A percentile compares a stretch with the other conserved stretches of the same genome.
Conservation (phyloP, 2,329 filamentous ascomycete species). For the Talaromyces sp. region DNA sequence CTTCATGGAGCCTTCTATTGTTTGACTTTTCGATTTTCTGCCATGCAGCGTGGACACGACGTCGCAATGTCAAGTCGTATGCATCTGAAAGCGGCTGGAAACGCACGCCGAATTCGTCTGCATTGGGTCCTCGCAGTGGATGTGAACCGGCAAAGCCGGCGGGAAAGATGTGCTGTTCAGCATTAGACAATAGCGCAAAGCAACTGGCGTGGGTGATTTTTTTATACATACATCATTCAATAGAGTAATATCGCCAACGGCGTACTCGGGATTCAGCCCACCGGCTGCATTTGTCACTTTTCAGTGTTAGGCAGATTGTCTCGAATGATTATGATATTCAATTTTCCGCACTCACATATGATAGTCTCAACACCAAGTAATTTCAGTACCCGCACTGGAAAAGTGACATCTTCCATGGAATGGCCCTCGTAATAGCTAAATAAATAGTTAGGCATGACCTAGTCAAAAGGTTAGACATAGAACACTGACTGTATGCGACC, state of each 20-base stretch:
- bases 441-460: background rate
- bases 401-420: conserved; percentile 57
- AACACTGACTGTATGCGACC: conserved; percentile 59
- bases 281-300: conserved; percentile 63
- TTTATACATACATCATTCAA: conserved; percentile 53
- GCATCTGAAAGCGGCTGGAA: conserved; percentile 62
- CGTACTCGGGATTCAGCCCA: conserved; percentile 58
- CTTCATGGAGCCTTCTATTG: conserved; percentile 53
- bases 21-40: conserved; percentile 41
- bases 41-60: conserved; percentile 54
- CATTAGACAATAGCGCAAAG: background rate
- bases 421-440: conserved; percentile 63
- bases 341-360: conserved; percentile 39
- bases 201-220: background rate
- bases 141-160: conserved; percentile 57
- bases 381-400: conserved; percentile 61
- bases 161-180: conserved; percentile 55
- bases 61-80: conserved; percentile 58
- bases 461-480: background rate
- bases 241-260: conserved; percentile 60
- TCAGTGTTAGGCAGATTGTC: background rate
- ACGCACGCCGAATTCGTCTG: conserved; percentile 56
- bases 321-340: background rate
- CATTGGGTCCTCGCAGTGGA: conserved; percentile 58
- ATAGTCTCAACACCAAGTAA: conserved; percentile 56